Evolutionary conservation across 2,329 filamentous ascomycete species (phyloP).

Genomic region (Colletotrichum acutatum): DNA sequence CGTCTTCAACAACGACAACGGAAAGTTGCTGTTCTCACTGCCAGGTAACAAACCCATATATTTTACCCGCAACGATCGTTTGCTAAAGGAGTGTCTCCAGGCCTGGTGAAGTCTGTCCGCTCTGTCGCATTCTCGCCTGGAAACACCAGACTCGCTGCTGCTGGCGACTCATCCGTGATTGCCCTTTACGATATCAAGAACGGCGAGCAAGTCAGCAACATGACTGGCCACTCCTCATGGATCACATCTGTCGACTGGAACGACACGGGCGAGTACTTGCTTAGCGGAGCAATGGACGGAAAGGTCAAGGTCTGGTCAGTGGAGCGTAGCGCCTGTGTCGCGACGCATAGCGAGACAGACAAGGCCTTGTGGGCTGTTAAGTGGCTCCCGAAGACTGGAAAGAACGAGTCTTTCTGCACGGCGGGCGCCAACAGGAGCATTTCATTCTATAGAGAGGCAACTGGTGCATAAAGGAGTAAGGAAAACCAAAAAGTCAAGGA

Average conservation of each 20-base stretch:
- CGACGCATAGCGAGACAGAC: constrained; percentile 92
- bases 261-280: constrained; percentile 88
- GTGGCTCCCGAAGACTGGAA: constrained; percentile 81
- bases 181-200: constrained; percentile 92
- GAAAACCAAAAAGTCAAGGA: background rate
- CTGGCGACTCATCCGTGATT: constrained; percentile 89
- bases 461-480: constrained; percentile 54
- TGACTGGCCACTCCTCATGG: constrained; percentile 85
- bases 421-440: constrained; percentile 81
- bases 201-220: constrained; percentile 90
- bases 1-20: constrained; percentile 93
- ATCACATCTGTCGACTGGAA: constrained; percentile 94
- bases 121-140: constrained; percentile 89
- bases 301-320: constrained; percentile 97
- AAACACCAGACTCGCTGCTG: constrained; percentile 85
- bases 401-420: constrained; percentile 79
- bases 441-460: constrained; percentile 87
- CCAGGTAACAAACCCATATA: constrained; percentile 66
- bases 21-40: constrained; percentile 85
- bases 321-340: constrained; percentile 84
- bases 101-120: constrained; percentile 87
- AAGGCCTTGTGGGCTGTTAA: constrained; percentile 85
- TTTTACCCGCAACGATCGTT: background rate
- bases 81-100: constrained; percentile 51
- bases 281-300: constrained; percentile 90